phyloP scores from a whole-genome alignment of 129 eudicot species.

The Artemisia tridentata region DNA sequence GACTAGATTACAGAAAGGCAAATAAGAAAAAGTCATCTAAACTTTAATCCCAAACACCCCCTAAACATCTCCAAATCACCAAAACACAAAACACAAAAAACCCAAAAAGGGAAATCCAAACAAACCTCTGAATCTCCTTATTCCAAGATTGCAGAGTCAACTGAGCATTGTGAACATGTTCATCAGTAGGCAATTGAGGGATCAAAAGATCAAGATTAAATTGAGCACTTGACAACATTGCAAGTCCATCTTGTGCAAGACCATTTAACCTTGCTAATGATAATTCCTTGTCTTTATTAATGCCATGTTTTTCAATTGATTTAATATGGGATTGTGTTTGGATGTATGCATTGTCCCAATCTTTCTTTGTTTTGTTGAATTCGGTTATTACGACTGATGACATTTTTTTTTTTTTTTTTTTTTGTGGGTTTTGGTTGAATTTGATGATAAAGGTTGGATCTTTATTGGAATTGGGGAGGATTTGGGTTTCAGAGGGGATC shows the following conservation, averaged over 20 bases:
- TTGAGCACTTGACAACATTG: constrained; percentile 47
- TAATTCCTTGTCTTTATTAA: constrained; percentile 22
- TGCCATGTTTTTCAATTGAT: constrained; percentile 55
- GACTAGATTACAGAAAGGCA: constrained; percentile 38
- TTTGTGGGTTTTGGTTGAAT: no score
- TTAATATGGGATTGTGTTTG: constrained; percentile 51
- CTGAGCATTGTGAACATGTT: constrained; percentile 57
- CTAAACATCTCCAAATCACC: no score
- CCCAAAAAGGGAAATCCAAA: neutral
- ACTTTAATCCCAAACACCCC: no score
- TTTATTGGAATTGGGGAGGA: no score
- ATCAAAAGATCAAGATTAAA: constrained; percentile 74
- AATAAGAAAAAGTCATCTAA: no score
- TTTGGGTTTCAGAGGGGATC: no score
- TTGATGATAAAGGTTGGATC: no score
- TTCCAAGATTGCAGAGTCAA: constrained; percentile 66
- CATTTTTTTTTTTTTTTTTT: no score
- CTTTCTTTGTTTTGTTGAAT: constrained; percentile 62
- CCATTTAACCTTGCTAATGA: constrained; percentile 86
- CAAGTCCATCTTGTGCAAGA: constrained; percentile 78
- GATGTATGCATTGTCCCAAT: constrained; percentile 58
- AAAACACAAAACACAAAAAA: neutral
- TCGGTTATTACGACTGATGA: constrained; percentile 8
- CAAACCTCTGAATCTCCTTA: constrained; percentile 61
- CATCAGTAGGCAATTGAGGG: constrained; percentile 73